Evolutionary conservation across 768 basidiomycete species (phyloP).

Genomic region (Coprinopsis marcescibilis): DNA sequence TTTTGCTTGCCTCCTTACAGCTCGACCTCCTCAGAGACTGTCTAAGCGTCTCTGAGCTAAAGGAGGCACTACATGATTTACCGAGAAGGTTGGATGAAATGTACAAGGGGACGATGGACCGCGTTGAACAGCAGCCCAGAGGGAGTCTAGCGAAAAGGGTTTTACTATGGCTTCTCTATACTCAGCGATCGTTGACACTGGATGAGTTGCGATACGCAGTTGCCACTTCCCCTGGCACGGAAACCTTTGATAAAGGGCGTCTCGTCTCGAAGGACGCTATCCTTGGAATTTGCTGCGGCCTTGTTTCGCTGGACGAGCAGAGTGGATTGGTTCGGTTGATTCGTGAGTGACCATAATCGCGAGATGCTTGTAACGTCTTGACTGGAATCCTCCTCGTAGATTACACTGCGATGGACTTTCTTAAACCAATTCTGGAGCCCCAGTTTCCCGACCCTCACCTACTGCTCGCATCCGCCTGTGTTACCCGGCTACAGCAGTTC

Average conservation of each 20-base stretch:
- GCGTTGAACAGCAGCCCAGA: not conserved
- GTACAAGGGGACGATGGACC: not conserved
- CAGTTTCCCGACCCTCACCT: too few species aligned
- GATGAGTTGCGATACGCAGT: not conserved
- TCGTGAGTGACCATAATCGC: not conserved
- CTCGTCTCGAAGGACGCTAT: not conserved
- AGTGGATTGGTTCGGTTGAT: not conserved
- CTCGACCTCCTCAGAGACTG: not conserved
- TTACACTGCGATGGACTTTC: not conserved
- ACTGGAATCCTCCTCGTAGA: not conserved
- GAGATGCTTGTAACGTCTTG: not conserved
- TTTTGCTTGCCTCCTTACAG: not conserved
- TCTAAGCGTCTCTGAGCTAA: not conserved
- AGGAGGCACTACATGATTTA: not conserved
- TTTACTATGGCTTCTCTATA: not conserved
- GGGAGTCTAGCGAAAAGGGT: not conserved
- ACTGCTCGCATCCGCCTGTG: too few species aligned
- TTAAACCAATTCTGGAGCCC: not conserved
- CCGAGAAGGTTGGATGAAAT: not conserved
- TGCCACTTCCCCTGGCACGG: not conserved
- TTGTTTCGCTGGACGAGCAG: not conserved
- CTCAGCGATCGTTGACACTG: not conserved
- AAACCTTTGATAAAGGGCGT: not conserved
- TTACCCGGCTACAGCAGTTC: too few species aligned
- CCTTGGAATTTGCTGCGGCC: not conserved